Evolutionary conservation across 352 stramenopile species (phyloP).

Genomic region (Phytophthora tubulina): DNA sequence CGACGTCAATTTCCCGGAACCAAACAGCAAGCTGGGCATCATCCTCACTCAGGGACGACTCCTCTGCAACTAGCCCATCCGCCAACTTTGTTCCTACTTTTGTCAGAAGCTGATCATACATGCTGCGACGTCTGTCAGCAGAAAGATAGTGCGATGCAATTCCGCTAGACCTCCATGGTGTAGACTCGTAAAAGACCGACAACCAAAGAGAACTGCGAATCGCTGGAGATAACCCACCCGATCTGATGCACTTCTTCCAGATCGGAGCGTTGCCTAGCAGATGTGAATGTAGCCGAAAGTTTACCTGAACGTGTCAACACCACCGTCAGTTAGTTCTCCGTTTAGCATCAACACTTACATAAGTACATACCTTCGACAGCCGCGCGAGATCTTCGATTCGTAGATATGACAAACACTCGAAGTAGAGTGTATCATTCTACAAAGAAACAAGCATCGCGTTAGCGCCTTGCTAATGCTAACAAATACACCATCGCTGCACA

Average conservation of each 20-base stretch:
- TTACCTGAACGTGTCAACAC: slow-evolving; percentile 36
- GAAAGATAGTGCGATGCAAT: slow-evolving; percentile 56
- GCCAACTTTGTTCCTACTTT: slow-evolving; percentile 61
- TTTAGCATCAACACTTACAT: neutral
- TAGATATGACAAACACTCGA: slow-evolving; percentile 57
- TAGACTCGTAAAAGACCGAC: slow-evolving; percentile 66
- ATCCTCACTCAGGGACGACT: slow-evolving; percentile 45
- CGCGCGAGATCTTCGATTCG: slow-evolving; percentile 56
- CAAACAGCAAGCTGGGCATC: slow-evolving; percentile 65
- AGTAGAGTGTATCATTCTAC: slow-evolving; percentile 47
- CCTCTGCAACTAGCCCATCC: slow-evolving; percentile 32
- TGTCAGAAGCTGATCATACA: slow-evolving; percentile 76
- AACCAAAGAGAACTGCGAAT: slow-evolving; percentile 77
- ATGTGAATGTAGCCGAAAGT: slow-evolving; percentile 47
- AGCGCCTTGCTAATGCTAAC: neutral
- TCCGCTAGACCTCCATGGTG: slow-evolving; percentile 53
- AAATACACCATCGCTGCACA: neutral
- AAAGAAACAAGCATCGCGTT: slow-evolving; percentile 4
- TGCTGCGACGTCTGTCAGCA: slow-evolving; percentile 51
- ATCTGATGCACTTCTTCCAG: slow-evolving; percentile 82
- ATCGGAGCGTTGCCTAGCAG: slow-evolving; percentile 59
- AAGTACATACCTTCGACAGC: slow-evolving; percentile 45
- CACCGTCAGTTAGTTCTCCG: neutral
- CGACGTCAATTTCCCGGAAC: slow-evolving; percentile 86
- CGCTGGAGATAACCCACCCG: slow-evolving; percentile 50